phyloP scores from a whole-genome alignment of 352 stramenopile species.

The Pythium brachiatum region DNA sequence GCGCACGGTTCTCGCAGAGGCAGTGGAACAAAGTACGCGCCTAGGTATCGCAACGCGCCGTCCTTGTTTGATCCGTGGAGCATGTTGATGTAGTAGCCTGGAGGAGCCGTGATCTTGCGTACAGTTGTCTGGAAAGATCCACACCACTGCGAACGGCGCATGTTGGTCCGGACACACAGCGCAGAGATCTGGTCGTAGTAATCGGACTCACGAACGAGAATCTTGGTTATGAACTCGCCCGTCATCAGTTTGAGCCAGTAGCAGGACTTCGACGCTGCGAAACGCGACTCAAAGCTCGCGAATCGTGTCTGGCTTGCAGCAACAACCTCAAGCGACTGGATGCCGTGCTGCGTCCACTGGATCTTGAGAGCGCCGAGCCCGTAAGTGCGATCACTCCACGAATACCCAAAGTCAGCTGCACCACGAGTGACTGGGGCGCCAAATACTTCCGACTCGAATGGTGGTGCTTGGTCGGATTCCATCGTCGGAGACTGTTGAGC shows the following conservation, averaged over 20 bases:
- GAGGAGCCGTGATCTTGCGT: background rate
- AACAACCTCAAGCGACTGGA: background rate
- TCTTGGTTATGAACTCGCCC: background rate
- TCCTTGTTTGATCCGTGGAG: background rate
- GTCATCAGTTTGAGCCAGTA: constrained; percentile 1
- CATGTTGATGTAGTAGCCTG: constrained; percentile 4
- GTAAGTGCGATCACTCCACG: too few species aligned
- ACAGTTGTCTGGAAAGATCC: background rate
- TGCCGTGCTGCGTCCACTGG: background rate
- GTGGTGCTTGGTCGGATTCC: too few species aligned
- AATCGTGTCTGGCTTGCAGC: background rate
- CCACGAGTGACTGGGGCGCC: too few species aligned
- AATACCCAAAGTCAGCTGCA: too few species aligned
- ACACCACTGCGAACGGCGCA: constrained; percentile 6
- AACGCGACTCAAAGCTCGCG: background rate
- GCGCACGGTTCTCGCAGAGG: background rate
- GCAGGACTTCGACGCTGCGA: background rate
- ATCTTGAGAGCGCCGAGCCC: background rate
- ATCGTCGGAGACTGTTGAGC: too few species aligned
- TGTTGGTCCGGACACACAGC: background rate
- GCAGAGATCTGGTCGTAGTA: background rate
- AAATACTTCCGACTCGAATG: too few species aligned
- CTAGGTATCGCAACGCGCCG: background rate
- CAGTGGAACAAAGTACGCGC: constrained; percentile 1
- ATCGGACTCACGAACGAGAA: background rate